phyloP scores from a whole-genome alignment of 345 rosid genomes.

The Gossypium sturtianum region DNA sequence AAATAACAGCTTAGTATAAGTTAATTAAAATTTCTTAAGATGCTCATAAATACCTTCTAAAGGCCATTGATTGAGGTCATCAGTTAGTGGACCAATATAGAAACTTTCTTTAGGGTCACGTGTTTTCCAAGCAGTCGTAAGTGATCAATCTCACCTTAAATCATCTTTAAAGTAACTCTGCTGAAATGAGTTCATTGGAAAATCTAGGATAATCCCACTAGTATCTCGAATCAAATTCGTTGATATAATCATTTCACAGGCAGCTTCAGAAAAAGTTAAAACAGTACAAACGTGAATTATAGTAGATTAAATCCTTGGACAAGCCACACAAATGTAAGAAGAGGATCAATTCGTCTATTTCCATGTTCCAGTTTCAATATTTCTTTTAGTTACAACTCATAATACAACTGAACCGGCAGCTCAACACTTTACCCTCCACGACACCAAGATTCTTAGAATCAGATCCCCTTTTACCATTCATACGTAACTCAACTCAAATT shows the following conservation, averaged over 20 bases:
- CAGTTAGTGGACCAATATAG: constrained; percentile 52
- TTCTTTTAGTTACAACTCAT: too few relatives aligned
- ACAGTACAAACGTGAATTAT: background rate
- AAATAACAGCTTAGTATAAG: background rate
- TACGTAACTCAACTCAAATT: too few relatives aligned
- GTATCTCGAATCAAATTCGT: background rate
- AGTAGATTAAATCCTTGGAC: too few relatives aligned
- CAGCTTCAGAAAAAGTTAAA: background rate
- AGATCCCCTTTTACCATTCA: too few relatives aligned
- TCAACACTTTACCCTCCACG: too few relatives aligned
- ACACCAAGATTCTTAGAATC: too few relatives aligned
- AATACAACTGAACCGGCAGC: too few relatives aligned
- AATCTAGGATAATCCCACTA: background rate
- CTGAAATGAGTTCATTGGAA: background rate
- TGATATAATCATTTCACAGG: background rate
- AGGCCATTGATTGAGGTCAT: constrained; percentile 69
- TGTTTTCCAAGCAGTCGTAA: constrained; percentile 12
- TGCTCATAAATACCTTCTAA: constrained; percentile 33
- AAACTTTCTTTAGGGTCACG: constrained; percentile 78
- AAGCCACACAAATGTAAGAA: too few relatives aligned
- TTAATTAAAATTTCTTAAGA: background rate
- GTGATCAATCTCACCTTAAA: background rate
- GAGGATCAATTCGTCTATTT: too few relatives aligned
- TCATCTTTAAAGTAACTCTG: background rate
- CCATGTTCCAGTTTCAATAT: too few relatives aligned